Percentiles rank a stretch among this genome's conserved stretches.
These are phyloP conservation scores for Dothideomycetidae sp. DNA, from an alignment of 2,329 filamentous ascomycete genomes.

Conservation along the genomic window DNA sequence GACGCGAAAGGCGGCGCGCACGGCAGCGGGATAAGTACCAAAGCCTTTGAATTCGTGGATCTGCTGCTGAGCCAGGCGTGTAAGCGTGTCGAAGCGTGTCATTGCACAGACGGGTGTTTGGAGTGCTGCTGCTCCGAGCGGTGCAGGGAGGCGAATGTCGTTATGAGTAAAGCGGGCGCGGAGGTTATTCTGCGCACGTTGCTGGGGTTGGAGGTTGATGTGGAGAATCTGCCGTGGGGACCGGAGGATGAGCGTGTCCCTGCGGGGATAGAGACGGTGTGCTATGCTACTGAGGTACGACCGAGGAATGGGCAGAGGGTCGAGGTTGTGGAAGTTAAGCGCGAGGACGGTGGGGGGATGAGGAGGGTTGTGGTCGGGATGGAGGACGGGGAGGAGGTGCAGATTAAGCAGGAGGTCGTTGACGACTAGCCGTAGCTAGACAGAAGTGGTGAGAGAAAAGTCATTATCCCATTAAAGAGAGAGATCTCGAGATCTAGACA, in stretches of 20 bases:
- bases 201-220: conserved; percentile 61
- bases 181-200: conserved; percentile 66
- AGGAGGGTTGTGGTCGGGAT: conserved; percentile 18
- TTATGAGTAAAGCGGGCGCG: conserved; percentile 85
- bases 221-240: conserved; percentile 76
- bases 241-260: conserved; percentile 54
- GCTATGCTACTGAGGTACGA: conserved; percentile 54
- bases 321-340: conserved; percentile 28
- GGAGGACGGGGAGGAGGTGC: conserved; percentile 15
- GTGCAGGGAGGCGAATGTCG: conserved; percentile 75
- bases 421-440: too few species aligned
- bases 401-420: conserved; percentile 23
- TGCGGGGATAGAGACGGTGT: conserved; percentile 67
- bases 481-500: too few species aligned
- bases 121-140: conserved; percentile 79
- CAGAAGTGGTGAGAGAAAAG: too few species aligned
- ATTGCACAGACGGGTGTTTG: conserved; percentile 66
- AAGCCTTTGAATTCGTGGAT: conserved; percentile 88
- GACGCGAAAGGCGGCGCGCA: conserved; percentile 79
- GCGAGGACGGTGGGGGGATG: conserved; percentile 19
- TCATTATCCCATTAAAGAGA: too few species aligned
- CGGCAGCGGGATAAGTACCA: conserved; percentile 75
- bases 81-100: conserved; percentile 59
- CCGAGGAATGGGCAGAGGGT: conserved; percentile 28
- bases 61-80: conserved; percentile 62